phyloP scores from a whole-genome alignment of 148 eudicot species.

The Camellia granthamiana region DNA sequence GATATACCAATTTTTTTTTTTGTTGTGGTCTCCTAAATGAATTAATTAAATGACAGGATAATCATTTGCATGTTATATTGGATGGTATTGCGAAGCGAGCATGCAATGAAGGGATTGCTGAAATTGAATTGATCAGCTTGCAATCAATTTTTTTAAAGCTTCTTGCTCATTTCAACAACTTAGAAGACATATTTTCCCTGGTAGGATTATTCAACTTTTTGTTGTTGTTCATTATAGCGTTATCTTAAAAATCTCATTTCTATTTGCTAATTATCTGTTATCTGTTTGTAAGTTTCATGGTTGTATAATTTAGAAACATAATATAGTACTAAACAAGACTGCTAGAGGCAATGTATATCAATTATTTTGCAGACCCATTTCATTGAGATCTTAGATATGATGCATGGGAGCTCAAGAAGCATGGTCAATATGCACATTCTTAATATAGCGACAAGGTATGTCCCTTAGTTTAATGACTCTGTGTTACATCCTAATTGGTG shows the following conservation, averaged over 20 bases:
- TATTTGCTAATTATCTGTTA: neutral
- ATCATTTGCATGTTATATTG: constrained; percentile 35
- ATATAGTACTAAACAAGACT: neutral
- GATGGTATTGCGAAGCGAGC: constrained; percentile 53
- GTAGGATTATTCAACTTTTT: constrained; percentile 30
- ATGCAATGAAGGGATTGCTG: constrained; percentile 40
- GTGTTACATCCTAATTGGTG: neutral
- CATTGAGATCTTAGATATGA: constrained; percentile 51
- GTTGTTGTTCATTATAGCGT: neutral
- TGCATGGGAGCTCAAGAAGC: constrained; percentile 65
- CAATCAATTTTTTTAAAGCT: constrained; percentile 59
- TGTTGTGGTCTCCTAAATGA: neutral
- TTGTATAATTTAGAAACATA: neutral
- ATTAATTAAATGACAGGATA: constrained; percentile 38
- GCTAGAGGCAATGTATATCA: neutral
- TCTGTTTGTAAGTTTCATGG: neutral
- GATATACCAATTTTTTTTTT: neutral
- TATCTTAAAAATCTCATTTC: neutral
- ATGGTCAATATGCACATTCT: constrained; percentile 54
- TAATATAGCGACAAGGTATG: constrained; percentile 56
- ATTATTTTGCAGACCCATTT: constrained; percentile 50
- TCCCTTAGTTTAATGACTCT: neutral
- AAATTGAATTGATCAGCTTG: constrained; percentile 49
- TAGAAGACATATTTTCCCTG: constrained; percentile 53
- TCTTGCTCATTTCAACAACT: constrained; percentile 42